These are phyloP conservation scores for Sutorius australiensis DNA, from an alignment of 768 basidiomycete genomes.

Conservation along the genomic window DNA sequence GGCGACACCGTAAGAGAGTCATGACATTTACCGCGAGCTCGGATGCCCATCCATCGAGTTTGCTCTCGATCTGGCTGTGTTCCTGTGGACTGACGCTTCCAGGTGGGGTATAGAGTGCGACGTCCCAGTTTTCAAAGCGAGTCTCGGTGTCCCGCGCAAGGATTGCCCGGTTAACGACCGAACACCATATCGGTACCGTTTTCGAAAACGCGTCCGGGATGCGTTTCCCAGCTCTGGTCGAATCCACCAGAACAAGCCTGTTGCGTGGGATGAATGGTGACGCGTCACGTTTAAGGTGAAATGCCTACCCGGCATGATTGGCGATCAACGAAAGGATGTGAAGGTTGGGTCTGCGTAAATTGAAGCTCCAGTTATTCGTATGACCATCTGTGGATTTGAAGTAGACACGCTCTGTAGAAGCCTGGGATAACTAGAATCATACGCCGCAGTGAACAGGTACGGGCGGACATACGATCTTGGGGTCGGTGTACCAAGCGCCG, in stretches of 20 bases:
- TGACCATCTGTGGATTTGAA: constrained; percentile 95
- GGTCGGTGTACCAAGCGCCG: constrained; percentile 91
- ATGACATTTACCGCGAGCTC: constrained; percentile 50
- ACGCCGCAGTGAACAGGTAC: background rate
- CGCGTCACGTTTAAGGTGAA: background rate
- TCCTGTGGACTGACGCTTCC: constrained; percentile 69
- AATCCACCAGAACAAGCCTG: constrained; percentile 86
- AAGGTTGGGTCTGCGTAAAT: constrained; percentile 78
- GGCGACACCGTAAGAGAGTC: background rate
- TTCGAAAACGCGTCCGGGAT: constrained; percentile 93
- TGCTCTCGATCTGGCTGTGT: constrained; percentile 68
- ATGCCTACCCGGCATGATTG: constrained; percentile 52
- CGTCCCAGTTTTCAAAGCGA: constrained; percentile 45
- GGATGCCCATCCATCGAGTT: constrained; percentile 65
- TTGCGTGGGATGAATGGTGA: background rate
- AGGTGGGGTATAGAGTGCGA: constrained; percentile 64
- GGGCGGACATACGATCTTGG: constrained; percentile 42
- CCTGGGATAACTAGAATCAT: constrained; percentile 1
- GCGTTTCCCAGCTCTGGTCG: constrained; percentile 88
- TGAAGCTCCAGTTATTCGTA: constrained; percentile 80
- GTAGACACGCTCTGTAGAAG: constrained; percentile 47
- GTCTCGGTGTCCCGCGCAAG: constrained; percentile 9
- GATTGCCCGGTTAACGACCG: constrained; percentile 74
- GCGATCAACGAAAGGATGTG: constrained; percentile 62
- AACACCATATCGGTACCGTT: constrained; percentile 93